These are phyloP conservation scores for Aspergillus sp. DNA, from an alignment of 2,329 filamentous ascomycete genomes.

Conservation along the genomic window DNA sequence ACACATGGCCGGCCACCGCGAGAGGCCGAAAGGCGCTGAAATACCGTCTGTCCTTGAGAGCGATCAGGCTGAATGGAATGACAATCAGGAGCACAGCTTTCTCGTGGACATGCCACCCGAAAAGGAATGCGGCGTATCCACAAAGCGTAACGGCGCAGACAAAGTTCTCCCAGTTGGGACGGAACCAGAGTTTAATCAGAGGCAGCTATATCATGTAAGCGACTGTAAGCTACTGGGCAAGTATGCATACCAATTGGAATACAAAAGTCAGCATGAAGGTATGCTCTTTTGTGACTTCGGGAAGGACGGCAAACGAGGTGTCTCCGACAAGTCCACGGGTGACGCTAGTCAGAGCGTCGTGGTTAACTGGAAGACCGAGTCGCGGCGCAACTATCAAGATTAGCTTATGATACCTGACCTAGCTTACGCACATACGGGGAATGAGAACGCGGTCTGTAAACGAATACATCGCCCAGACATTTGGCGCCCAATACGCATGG, in stretches of 20 bases:
- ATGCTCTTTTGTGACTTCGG: slow-evolving; percentile 67
- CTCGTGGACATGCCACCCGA: slow-evolving; percentile 97
- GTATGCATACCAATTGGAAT: slow-evolving; percentile 58
- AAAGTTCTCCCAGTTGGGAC: slow-evolving; percentile 80
- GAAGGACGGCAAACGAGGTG: slow-evolving; percentile 85
- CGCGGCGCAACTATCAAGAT: slow-evolving; percentile 62
- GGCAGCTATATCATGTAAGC: slow-evolving; percentile 42
- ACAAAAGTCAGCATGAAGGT: slow-evolving; percentile 77
- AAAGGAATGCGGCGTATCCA: slow-evolving; percentile 91
- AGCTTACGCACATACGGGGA: slow-evolving; percentile 48
- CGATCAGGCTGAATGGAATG: slow-evolving; percentile 87
- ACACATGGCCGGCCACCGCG: slow-evolving; percentile 88
- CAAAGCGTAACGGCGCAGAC: slow-evolving; percentile 84
- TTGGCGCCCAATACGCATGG: slow-evolving; percentile 97
- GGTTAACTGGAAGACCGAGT: slow-evolving; percentile 63
- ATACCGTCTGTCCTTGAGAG: slow-evolving; percentile 79
- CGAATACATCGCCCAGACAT: slow-evolving; percentile 94
- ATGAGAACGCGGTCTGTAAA: slow-evolving; percentile 80
- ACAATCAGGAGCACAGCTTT: slow-evolving; percentile 93
- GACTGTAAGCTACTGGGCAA: neutral
- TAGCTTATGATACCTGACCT: slow-evolving; percentile 17
- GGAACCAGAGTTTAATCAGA: slow-evolving; percentile 69
- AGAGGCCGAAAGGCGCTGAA: slow-evolving; percentile 85
- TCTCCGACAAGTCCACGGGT: slow-evolving; percentile 90
- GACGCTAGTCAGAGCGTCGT: slow-evolving; percentile 71